Conservation (phyloP, 495 filamentous ascomycete species). For the Penicillium mononematosum region DNA sequence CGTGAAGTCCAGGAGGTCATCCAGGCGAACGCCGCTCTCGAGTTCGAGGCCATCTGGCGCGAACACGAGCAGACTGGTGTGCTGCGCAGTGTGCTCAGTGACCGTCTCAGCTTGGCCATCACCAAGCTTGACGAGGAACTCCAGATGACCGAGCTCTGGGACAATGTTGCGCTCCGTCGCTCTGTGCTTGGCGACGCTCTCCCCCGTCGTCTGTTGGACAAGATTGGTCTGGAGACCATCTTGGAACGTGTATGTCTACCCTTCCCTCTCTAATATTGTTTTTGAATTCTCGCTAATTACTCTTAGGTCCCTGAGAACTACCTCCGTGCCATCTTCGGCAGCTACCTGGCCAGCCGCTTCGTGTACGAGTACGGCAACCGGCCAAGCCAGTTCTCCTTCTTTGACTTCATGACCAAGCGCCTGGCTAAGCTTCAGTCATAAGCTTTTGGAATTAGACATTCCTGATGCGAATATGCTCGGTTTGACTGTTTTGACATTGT, state of each 20-base stretch:
- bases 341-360: slow-evolving; percentile 90
- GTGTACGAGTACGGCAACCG: slow-evolving; percentile 91
- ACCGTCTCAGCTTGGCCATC: slow-evolving; percentile 85
- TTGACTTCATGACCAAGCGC: slow-evolving; percentile 75
- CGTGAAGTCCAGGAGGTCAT: slow-evolving; percentile 87
- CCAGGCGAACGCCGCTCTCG: slow-evolving; percentile 81
- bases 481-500: slow-evolving; percentile 9
- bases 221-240: slow-evolving; percentile 87
- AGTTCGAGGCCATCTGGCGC: slow-evolving; percentile 98
- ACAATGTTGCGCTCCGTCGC: slow-evolving; percentile 71
- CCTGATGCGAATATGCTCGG: background rate
- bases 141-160: slow-evolving; percentile 89
- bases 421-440: slow-evolving; percentile 38
- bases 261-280: background rate
- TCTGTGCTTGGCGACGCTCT: slow-evolving; percentile 83
- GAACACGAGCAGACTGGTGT: slow-evolving; percentile 82
- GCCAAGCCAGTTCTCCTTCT: slow-evolving; percentile 97
- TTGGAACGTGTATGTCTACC: slow-evolving; percentile 63
- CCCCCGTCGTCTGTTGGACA: slow-evolving; percentile 76
- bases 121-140: slow-evolving; percentile 94
- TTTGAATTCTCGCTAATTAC: slow-evolving; percentile 24
- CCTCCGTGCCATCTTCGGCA: slow-evolving; percentile 91
- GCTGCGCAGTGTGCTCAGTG: slow-evolving; percentile 78
- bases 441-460: slow-evolving; percentile 4
- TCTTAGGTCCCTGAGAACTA: slow-evolving; percentile 83